Conservation (phyloP, 768 basidiomycete genomes). For the Podaxis pistillaris region DNA sequence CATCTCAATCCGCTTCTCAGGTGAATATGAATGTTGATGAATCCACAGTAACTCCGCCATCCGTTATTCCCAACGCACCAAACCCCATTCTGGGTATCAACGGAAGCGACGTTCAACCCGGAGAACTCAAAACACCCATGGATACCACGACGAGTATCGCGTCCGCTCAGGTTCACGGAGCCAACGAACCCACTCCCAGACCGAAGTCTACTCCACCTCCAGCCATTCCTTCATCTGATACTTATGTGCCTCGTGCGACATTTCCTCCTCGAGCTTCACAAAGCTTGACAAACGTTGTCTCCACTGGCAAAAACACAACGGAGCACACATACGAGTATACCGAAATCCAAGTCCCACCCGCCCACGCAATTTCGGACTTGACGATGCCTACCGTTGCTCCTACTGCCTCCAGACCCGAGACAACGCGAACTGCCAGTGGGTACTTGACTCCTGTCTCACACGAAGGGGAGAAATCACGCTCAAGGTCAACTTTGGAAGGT, state of each 20-base stretch:
- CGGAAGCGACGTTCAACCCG: conserved; percentile 9
- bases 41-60: not conserved
- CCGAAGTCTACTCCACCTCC: not conserved
- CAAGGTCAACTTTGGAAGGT: not conserved
- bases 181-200: not conserved
- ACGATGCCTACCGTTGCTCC: conserved; percentile 4
- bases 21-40: conserved; percentile 5
- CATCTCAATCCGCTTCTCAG: conserved; percentile 15
- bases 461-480: conserved; percentile 8
- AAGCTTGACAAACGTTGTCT: not conserved
- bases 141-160: not conserved
- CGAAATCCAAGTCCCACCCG: conserved; percentile 4
- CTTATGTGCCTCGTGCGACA: not conserved
- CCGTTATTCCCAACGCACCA: conserved; percentile 13
- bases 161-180: not conserved
- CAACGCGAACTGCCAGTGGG: conserved; percentile 9
- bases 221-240: not conserved
- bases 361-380: conserved; percentile 8
- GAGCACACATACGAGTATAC: not conserved
- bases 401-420: not conserved
- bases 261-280: not conserved
- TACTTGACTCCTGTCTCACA: conserved; percentile 14
- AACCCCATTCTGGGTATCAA: conserved; percentile 10
- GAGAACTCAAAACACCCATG: not conserved
- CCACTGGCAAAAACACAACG: not conserved